These are phyloP conservation scores for Calonectria pteridis DNA, from an alignment of 2,329 filamentous ascomycete genomes.

Conservation along the genomic window DNA sequence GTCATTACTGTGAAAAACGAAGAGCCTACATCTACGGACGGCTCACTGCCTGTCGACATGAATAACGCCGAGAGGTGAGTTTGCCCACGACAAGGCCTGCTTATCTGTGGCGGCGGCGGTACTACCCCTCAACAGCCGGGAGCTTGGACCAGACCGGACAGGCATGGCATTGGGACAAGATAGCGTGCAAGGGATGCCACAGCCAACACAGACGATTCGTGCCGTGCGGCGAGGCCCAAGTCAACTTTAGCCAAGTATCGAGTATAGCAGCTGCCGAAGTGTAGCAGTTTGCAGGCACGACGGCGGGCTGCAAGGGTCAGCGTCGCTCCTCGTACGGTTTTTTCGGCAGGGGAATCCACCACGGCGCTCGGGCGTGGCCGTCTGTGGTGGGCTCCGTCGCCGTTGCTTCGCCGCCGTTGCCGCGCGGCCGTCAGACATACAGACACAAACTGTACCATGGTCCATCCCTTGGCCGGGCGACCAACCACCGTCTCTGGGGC, in stretches of 20 bases:
- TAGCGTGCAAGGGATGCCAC: slow-evolving; percentile 1
- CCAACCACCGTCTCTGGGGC: slow-evolving; percentile 10
- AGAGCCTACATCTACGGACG: background rate
- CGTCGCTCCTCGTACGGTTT: slow-evolving; percentile 23
- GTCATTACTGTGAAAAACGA: background rate
- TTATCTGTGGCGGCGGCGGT: slow-evolving; percentile 9
- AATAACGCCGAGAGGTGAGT: background rate
- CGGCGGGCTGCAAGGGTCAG: background rate
- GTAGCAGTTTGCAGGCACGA: background rate
- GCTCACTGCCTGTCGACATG: background rate
- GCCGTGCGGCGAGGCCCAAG: background rate
- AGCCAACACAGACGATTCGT: background rate
- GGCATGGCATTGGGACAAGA: background rate
- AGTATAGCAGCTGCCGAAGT: background rate
- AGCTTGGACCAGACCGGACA: slow-evolving; percentile 2
- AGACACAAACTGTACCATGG: slow-evolving; percentile 16
- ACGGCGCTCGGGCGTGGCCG: slow-evolving; percentile 26
- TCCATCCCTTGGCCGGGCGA: background rate
- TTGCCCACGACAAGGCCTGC: background rate
- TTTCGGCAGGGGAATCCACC: slow-evolving; percentile 17
- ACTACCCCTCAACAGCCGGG: background rate
- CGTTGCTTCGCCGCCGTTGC: slow-evolving; percentile 23
- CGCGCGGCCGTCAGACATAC: slow-evolving; percentile 15
- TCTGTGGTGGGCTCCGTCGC: slow-evolving; percentile 14
- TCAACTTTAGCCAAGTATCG: background rate